Percentiles rank a stretch among this genome's conserved stretches.
Conservation (phyloP, 164 flowering plant species). For the Berberis thunbergii region DNA sequence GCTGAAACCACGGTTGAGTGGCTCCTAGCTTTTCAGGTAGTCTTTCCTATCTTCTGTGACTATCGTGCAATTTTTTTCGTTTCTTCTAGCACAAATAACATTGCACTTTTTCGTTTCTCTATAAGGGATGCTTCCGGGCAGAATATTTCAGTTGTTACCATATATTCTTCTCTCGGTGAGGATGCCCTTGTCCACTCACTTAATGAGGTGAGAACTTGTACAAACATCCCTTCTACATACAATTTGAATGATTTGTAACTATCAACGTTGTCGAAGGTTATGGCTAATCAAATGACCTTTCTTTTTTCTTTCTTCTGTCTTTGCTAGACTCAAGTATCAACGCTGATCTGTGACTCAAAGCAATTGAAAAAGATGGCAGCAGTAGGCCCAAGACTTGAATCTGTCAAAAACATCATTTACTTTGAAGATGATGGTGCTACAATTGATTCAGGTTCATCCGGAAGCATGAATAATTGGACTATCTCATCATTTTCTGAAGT, state of each 20-base stretch:
- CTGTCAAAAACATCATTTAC: slow-evolving; percentile 52
- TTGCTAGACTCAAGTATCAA: slow-evolving; percentile 69
- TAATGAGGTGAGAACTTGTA: slow-evolving; percentile 56
- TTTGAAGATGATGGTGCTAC: slow-evolving; percentile 54
- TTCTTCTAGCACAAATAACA: neutral
- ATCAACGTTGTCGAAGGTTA: neutral
- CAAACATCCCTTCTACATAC: neutral
- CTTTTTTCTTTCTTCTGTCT: slow-evolving; percentile 5
- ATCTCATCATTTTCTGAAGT: slow-evolving; percentile 64
- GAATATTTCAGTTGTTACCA: slow-evolving; percentile 74
- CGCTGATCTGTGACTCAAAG: slow-evolving; percentile 80
- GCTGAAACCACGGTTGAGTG: slow-evolving; percentile 82
- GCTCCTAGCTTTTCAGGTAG: slow-evolving; percentile 83
- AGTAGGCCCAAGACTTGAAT: slow-evolving; percentile 41
- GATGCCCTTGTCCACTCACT: slow-evolving; percentile 87
- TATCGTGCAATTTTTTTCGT: neutral
- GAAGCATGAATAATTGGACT: slow-evolving; percentile 26
- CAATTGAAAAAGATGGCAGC: slow-evolving; percentile 65
- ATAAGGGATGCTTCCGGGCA: slow-evolving; percentile 89
- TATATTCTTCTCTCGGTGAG: slow-evolving; percentile 88
- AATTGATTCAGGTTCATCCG: slow-evolving; percentile 21
- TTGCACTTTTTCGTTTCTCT: neutral
- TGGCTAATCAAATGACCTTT: neutral
- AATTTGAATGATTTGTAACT: neutral
- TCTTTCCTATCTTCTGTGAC: neutral